Percentiles rank a stretch among this genome's conserved stretches.
Conservation (phyloP, 2,329 filamentous ascomycete species). For the Fusarium scirpi region DNA sequence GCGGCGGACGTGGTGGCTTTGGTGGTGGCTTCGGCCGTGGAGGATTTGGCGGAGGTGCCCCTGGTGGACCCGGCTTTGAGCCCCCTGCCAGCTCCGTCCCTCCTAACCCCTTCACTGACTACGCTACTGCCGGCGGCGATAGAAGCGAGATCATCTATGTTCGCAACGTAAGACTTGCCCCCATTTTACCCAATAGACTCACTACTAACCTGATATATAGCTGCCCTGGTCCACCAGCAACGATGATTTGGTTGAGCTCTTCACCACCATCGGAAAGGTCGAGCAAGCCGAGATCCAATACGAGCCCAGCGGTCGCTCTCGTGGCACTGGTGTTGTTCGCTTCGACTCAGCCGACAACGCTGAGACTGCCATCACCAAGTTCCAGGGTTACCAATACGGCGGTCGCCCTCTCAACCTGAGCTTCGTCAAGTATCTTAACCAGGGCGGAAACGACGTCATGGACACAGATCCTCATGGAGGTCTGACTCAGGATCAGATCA, state of each 20-base stretch:
- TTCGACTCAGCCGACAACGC: slow-evolving; percentile 87
- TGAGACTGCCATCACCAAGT: slow-evolving; percentile 95
- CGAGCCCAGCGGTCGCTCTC: slow-evolving; percentile 93
- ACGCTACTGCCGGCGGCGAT: slow-evolving; percentile 87
- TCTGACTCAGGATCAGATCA: slow-evolving; percentile 97
- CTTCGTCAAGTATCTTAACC: slow-evolving; percentile 91
- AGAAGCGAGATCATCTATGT: slow-evolving; percentile 90
- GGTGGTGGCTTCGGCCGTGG: slow-evolving; percentile 60
- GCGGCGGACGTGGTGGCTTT: slow-evolving; percentile 57
- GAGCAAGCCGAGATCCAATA: slow-evolving; percentile 99
- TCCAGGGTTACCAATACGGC: slow-evolving; percentile 97
- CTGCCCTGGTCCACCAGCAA: slow-evolving; percentile 99
- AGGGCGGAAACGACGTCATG: slow-evolving; percentile 78
- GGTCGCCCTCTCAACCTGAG: slow-evolving; percentile 92
- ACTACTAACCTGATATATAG: slow-evolving; percentile 60
- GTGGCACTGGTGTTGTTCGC: slow-evolving; percentile 95
- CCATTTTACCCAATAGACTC: background rate
- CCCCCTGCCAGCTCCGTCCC: slow-evolving; percentile 63
- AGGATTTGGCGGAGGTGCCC: slow-evolving; percentile 60
- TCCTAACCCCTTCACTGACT: slow-evolving; percentile 95
- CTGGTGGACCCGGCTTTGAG: slow-evolving; percentile 57
- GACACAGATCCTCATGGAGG: slow-evolving; percentile 81
- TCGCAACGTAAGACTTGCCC: slow-evolving; percentile 81
- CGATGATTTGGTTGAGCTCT: slow-evolving; percentile 94
- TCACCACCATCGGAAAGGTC: slow-evolving; percentile 97